Conservation (phyloP, 345 rosid species). For the Heritiera fomes region DNA sequence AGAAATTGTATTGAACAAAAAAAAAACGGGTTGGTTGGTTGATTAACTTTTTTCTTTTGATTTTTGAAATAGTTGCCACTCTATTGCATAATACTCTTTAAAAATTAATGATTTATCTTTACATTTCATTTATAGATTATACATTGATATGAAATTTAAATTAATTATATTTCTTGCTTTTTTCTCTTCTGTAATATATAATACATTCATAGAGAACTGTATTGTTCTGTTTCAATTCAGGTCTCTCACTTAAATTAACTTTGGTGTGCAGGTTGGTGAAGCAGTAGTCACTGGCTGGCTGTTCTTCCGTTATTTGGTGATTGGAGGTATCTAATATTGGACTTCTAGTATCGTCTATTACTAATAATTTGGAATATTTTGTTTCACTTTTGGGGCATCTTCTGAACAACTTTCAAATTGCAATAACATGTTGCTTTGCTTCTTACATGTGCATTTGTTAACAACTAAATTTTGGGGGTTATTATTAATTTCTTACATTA, state of each 20-base stretch:
- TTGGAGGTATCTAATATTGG: conserved; percentile 69
- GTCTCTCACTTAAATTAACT: background rate
- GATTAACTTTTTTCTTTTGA: background rate
- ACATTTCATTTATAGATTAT: background rate
- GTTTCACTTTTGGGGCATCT: conserved; percentile 4
- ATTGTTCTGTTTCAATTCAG: conserved; percentile 14
- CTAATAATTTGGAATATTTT: conserved; percentile 15
- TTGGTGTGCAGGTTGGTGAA: conserved; percentile 76
- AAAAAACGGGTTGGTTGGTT: background rate
- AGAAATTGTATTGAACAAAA: background rate
- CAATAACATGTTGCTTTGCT: conserved; percentile 11
- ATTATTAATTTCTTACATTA: background rate
- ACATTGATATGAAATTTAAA: background rate
- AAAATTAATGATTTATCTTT: background rate
- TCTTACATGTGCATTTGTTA: background rate
- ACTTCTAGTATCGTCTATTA: background rate
- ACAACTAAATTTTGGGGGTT: background rate
- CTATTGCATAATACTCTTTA: background rate
- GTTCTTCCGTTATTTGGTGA: conserved; percentile 95
- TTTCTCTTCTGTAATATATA: background rate
- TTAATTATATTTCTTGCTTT: background rate
- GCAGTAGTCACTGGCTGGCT: conserved; percentile 98
- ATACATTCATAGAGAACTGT: background rate
- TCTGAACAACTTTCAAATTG: conserved; percentile 7
- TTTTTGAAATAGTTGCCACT: background rate